Conservation (phyloP, 2,329 filamentous ascomycete genomes). For the Camillea tinctor region DNA sequence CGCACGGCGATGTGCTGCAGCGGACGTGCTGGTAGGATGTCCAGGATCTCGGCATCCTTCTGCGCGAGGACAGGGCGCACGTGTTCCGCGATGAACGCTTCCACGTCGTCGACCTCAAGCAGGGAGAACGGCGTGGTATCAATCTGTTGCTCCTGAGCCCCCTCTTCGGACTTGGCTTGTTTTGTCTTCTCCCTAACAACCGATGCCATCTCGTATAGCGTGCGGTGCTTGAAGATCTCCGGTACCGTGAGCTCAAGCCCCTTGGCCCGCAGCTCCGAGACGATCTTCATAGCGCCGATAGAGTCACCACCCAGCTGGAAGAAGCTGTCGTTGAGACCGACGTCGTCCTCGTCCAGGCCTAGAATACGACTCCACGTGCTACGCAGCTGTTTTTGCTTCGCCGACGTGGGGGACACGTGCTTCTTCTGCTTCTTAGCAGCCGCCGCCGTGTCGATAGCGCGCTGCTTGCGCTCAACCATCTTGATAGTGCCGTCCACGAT, state of each 20-base stretch:
- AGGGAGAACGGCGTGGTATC: conserved; percentile 50
- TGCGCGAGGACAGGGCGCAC: conserved; percentile 53
- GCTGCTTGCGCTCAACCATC: conserved; percentile 26
- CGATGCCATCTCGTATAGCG: conserved; percentile 53
- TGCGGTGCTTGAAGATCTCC: conserved; percentile 51
- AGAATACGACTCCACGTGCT: conserved; percentile 50
- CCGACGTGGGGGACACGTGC: conserved; percentile 39
- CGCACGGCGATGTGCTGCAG: conserved; percentile 59
- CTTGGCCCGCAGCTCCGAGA: conserved; percentile 50
- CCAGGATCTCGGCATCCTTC: conserved; percentile 48
- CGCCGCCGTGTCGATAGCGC: conserved; percentile 6
- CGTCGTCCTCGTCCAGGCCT: conserved; percentile 42
- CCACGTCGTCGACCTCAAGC: conserved; percentile 39
- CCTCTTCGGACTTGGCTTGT: conserved; percentile 4
- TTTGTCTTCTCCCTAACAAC: conserved; percentile 39
- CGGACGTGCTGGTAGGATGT: conserved; percentile 58
- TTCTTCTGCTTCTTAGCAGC: conserved; percentile 18
- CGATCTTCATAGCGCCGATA: conserved; percentile 60
- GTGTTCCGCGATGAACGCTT: conserved; percentile 44
- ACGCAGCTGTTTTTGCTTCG: conserved; percentile 44
- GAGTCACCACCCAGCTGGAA: conserved; percentile 62
- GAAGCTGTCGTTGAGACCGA: conserved; percentile 57
- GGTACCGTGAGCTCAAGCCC: conserved; percentile 52
- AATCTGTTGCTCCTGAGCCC: conserved; percentile 12
- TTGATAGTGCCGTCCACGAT: conserved; percentile 30